Conservation (phyloP, 2,329 filamentous ascomycete genomes). For the Sarocladium kiliense region DNA sequence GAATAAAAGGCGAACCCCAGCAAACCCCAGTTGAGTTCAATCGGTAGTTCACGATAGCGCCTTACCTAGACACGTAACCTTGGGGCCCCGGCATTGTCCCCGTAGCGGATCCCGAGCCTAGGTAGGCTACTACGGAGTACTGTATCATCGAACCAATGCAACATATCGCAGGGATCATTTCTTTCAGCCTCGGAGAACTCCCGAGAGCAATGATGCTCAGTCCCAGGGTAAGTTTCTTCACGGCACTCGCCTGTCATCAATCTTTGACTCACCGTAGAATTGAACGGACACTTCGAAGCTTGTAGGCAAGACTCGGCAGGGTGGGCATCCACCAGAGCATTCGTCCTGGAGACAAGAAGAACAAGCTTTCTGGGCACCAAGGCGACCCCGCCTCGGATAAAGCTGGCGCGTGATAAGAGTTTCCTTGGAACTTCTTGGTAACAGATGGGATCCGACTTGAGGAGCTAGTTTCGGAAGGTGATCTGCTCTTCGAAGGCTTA, state of each 20-base stretch:
- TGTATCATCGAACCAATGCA: neutral
- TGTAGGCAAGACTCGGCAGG: neutral
- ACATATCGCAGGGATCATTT: neutral
- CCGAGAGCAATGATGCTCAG: neutral
- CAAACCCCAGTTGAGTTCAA: neutral
- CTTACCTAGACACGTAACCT: neutral
- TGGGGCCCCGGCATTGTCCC: neutral
- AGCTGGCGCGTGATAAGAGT: neutral
- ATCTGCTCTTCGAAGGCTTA: neutral
- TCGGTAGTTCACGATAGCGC: neutral
- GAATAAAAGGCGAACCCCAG: neutral
- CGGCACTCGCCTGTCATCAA: neutral
- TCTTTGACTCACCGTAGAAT: no score
- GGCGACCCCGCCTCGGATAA: neutral
- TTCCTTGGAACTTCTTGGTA: neutral
- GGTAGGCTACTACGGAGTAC: no score
- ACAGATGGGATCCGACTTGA: neutral
- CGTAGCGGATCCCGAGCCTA: neutral
- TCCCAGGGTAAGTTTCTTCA: neutral
- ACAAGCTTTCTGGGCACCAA: slow-evolving; percentile 8
- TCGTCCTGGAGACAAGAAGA: neutral
- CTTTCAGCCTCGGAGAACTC: neutral
- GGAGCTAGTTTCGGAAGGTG: neutral
- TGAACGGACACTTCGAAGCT: no score
- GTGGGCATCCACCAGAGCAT: neutral